Base-by-base conservation (phyloP, 2,329 filamentous ascomycete genomes). In the Fusarium fujikuroi region DNA sequence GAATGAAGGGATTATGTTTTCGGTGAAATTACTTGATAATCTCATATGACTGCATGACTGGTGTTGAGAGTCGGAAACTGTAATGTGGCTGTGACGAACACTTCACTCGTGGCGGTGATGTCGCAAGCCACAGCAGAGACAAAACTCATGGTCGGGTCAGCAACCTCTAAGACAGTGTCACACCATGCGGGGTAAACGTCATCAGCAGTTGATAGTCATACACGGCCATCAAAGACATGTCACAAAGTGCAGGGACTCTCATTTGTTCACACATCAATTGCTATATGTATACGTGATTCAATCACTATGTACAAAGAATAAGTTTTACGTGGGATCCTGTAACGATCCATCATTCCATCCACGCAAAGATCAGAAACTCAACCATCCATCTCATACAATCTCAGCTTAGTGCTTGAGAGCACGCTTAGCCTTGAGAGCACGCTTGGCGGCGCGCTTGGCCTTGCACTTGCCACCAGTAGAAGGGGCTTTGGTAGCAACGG, bases 261-360 rank as follows among this genome's bases (percentile, higher is more conserved):
- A 16, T 23, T 12, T 62, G 42, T 34, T 60, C 42, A 70, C 49
- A 47, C 46, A 30, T 56, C 39, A 25, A 60, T 53, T 39, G 39
- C 30, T 58, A 52, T 34, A 44, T 61, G 32, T 40, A 28, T 46
- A 59, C 52, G 70, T 73, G 54, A 63, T 46, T 60, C 39, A 54
- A 68, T 69, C 65, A 76, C 52, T 77, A 77, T 77, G 63, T 77
- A 77, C 75, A 76, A 60, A 76, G 75, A 76, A 76, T 62, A 72
- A 57, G 57, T 67, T 44, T 59, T 58, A 70, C 75, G 34, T 63
- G 37, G n/a, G 49, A 57, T 46, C 68, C 42, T 44, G 44, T 30
- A 43, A 28, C 40, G 54, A 70, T 72, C 65, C 63, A 66, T 69
- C 69, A 66, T 65, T 66, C 60, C 47, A 67, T 49, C 58, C 60